Evolutionary conservation across 73 alveolate species (phyloP).

Genomic region (Blepharisma japonicum): DNA sequence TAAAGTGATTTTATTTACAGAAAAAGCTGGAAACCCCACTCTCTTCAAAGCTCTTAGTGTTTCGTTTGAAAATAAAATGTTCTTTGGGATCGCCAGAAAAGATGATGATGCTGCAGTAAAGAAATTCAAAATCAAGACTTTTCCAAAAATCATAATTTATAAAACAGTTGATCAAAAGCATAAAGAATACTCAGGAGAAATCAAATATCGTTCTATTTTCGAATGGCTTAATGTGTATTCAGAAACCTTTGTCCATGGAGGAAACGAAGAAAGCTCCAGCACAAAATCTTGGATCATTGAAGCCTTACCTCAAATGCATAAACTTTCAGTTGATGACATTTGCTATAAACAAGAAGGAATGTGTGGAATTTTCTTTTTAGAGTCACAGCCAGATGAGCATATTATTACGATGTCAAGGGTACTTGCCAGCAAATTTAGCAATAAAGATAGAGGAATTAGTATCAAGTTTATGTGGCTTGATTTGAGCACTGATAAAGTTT

Average conservation of each 20-base stretch:
- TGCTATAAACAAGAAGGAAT: constrained; percentile 70
- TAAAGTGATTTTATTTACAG: constrained; percentile 87
- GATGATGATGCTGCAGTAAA: constrained; percentile 75
- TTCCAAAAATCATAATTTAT: constrained; percentile 77
- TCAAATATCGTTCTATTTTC: constrained; percentile 67
- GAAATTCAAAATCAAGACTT: constrained; percentile 83
- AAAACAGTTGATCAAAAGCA: constrained; percentile 82
- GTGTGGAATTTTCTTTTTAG: constrained; percentile 42
- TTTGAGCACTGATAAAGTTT: not conserved
- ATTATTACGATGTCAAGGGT: constrained; percentile 30
- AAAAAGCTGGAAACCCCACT: constrained; percentile 89
- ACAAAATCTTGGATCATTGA: constrained; percentile 91
- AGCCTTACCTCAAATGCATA: constrained; percentile 78
- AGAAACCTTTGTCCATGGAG: constrained; percentile 94
- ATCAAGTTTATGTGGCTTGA: constrained; percentile 25
- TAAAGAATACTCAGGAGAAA: constrained; percentile 79
- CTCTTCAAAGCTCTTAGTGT: constrained; percentile 84
- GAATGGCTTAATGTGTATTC: constrained; percentile 90
- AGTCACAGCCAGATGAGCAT: constrained; percentile 29
- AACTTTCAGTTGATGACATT: constrained; percentile 84
- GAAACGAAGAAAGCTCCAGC: constrained; percentile 79
- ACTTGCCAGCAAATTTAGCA: constrained; percentile 23
- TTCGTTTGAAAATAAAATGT: constrained; percentile 81
- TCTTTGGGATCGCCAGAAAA: constrained; percentile 88
- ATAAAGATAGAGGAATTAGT: constrained; percentile 46